Base-by-base conservation (phyloP, 2,329 filamentous ascomycete genomes). In the Esteya vermicola region DNA sequence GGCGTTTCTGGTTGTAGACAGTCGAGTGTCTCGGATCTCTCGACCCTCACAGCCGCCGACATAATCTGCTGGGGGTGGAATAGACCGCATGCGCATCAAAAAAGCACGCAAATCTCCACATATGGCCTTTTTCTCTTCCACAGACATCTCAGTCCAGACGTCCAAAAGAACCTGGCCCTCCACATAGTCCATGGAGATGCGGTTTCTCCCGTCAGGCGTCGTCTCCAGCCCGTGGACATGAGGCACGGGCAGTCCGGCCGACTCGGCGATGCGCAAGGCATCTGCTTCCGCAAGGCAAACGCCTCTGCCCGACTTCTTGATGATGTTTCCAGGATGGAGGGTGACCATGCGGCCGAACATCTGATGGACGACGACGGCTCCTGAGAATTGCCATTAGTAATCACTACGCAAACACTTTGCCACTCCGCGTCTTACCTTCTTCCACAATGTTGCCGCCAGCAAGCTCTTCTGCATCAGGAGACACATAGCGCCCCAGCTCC, bases 151-250 rank as follows among this genome's bases (percentile, higher is more conserved):
- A 5, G 12, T 22, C 32, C 32, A 34, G 12, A 22, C 32, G 2
- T 23, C 10, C 19, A 47, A 52, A 52, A 55, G 4, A 50, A 14
- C n/a, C 48, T 52, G 26, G 4, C 54, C 51, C 32, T 45, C 16
- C 25, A 54, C 41, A 16, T 51, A 51, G 3, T 43, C 43, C 52
- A 56, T 56, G 4, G 38, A n/a, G 20, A 54, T 51, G 23, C 33
- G 36, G 18, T 25, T 36, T 16, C 45, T 18, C 8, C 48, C 48
- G 12, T 50, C 44, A 7, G 45, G 22, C 16, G 37, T 43, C 13
- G 18, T 35, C 18, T 46, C 22, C 25, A 35, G 42, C 3, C 44
- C 32, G 34, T 47, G 45, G 4, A 54, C 48, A 36, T 9, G 27
- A 14, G 52, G 53, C 2, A 42, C 51, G 14, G 48, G 50, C 22